A percentile compares a stretch with the other conserved stretches of the same genome.
phyloP scores from a whole-genome alignment of 2,329 filamentous ascomycete genomes.

The Colletotrichum zoysiae region DNA sequence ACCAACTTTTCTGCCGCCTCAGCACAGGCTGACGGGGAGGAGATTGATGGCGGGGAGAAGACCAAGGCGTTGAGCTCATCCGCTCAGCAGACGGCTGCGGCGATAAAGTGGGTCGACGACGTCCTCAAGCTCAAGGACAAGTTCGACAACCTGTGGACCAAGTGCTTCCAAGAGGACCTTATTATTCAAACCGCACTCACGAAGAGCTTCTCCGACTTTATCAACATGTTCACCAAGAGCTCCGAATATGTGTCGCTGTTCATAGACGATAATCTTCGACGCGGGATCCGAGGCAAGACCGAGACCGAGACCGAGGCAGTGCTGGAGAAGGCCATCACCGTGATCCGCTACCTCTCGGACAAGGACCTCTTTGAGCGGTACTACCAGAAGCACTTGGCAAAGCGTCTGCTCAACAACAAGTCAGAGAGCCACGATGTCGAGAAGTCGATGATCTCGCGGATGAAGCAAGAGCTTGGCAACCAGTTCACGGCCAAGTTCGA shows the following conservation, averaged over 20 bases:
- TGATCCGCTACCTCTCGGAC: constrained; percentile 89
- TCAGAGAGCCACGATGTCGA: constrained; percentile 93
- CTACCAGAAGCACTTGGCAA: constrained; percentile 96
- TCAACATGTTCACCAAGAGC: constrained; percentile 87
- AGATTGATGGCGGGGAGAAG: constrained; percentile 63
- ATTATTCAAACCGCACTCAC: constrained; percentile 85
- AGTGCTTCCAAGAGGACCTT: constrained; percentile 81
- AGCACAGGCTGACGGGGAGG: constrained; percentile 58
- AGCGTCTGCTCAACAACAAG: constrained; percentile 87
- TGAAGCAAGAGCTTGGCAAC: constrained; percentile 97
- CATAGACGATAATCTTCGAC: constrained; percentile 96
- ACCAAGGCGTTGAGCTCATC: constrained; percentile 55
- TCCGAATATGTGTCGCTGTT: constrained; percentile 96
- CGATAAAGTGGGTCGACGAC: constrained; percentile 95
- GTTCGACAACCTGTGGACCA: constrained; percentile 83
- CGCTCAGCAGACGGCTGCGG: constrained; percentile 86
- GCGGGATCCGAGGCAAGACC: constrained; percentile 92
- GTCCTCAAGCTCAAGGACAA: constrained; percentile 88
- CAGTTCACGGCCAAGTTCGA: constrained; percentile 94
- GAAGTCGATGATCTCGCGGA: constrained; percentile 93
- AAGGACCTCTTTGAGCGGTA: constrained; percentile 97
- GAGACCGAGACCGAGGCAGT: constrained; percentile 87
- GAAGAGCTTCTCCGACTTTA: constrained; percentile 90
- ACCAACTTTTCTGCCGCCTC: constrained; percentile 62
- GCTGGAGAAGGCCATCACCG: constrained; percentile 88